Base-by-base conservation (phyloP, 2,329 filamentous ascomycete genomes). In the Trichoderma citrinoviride region DNA sequence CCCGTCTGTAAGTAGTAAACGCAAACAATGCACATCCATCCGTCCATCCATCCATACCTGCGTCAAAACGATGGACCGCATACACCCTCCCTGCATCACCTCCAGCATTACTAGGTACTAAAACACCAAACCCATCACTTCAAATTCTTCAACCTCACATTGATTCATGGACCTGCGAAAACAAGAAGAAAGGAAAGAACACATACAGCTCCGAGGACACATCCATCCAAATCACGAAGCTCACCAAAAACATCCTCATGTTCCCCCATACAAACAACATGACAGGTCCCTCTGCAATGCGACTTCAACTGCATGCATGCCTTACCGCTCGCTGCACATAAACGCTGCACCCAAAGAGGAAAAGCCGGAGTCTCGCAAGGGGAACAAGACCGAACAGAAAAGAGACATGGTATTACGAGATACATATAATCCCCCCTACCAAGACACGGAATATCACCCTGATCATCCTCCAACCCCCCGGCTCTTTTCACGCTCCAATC, bases 261-360 rank as follows among this genome's bases (percentile, higher is more conserved):
- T 37, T 37, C 33, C 27, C 27, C 33, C 33, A 37, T 37, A 37
- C 10, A 37, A 12, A 12, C 10, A 14, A 37, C 5, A 12, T 37
- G 33, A 12, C 33, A 37, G 33, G 44, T 47, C 21, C 43, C 56
- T 60, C 21, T 25, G n/a, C 29, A 44, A 44, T 49, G 37, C 56
- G 27, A 47, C 46, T 27, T 41, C 21, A 41, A 61, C 57, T 61
- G 57, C 57, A 61, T 44, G 47, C 46, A 61, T 44, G 47, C 46
- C 41, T 37, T 37, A 37, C 46, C 56, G 47, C 37, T 52, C 56
- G 47, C 37, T 52, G 47, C 47, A 61, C 19, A 52, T 29, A 53
- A 52, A 40, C 44, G 44, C 47, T 61, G 46, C 46, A 61, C 33
- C 2, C 29, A 29, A n/a, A n/a, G n/a, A n/a, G n/a, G 12, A 46